Percentiles rank a stretch among this genome's conserved stretches.
These are phyloP conservation scores for Talaromyces nanjingensis DNA, from an alignment of 495 filamentous ascomycete species.

Conservation along the genomic window DNA sequence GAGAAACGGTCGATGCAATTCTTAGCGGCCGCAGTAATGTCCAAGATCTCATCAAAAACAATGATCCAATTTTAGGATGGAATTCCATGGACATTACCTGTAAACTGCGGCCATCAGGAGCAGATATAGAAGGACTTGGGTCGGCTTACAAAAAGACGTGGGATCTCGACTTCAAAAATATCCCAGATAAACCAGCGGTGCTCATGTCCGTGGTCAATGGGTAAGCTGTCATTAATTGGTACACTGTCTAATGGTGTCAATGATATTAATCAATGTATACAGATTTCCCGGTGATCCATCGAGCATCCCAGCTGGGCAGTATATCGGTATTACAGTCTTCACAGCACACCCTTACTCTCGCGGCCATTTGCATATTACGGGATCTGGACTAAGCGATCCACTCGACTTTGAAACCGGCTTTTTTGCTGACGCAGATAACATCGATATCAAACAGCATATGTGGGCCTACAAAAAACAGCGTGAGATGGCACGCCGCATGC, in stretches of 20 bases:
- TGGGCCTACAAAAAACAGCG: slow-evolving; percentile 47
- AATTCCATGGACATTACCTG: slow-evolving; percentile 18
- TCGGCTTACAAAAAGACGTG: slow-evolving; percentile 32
- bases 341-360: slow-evolving; percentile 49
- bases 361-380: slow-evolving; percentile 48
- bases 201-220: slow-evolving; percentile 18
- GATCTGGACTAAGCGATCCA: slow-evolving; percentile 16
- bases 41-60: slow-evolving; percentile 17
- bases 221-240: slow-evolving; percentile 4
- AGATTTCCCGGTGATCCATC: slow-evolving; percentile 28
- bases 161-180: slow-evolving; percentile 36
- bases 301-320: slow-evolving; percentile 26
- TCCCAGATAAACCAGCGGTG: slow-evolving; percentile 30
- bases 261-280: background rate
- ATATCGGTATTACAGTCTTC: slow-evolving; percentile 26
- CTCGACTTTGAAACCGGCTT: slow-evolving; percentile 25
- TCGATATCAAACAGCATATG: slow-evolving; percentile 19
- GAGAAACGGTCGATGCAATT: slow-evolving; percentile 32
- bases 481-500: slow-evolving; percentile 48
- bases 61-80: slow-evolving; percentile 33
- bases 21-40: slow-evolving; percentile 23
- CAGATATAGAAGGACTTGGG: slow-evolving; percentile 34
- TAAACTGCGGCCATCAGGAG: slow-evolving; percentile 21
- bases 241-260: too few species aligned
- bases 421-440: slow-evolving; percentile 37